Evolutionary conservation across 2,329 filamentous ascomycete species (phyloP), one percentile per base, ranked within the genome.

Genomic region (Cladophialophora carrionii): DNA sequence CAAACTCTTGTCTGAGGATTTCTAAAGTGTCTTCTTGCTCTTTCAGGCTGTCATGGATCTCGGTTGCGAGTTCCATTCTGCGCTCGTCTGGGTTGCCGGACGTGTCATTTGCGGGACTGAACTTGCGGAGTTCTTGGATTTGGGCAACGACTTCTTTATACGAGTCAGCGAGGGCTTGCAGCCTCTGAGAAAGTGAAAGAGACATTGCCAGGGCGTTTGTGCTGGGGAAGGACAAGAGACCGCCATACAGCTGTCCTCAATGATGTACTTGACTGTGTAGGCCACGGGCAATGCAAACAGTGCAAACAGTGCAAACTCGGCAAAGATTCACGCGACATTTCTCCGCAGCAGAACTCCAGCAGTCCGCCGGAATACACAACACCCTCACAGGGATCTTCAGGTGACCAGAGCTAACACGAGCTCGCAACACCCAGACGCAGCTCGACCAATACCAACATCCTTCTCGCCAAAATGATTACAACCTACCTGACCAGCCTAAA

Each of bases 21-120:
- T 96, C 93, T 69, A 95, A 85, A 65, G 96, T 91, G 68, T 96
- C 91, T 72, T 96, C 88, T 57, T 90, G 86, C 63, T 90, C 88
- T 71, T 91, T 89, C 66, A 97, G 78, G 20, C 85, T 85, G 73
- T 91, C 87, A 70, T 89, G 88, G 68, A 97, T 96, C 76, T 97
- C 92, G 24, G 86, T 83, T 69, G 87, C 86, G 37, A 97, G 84
- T 78, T 96, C 92, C 22, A 88, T 76, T 62, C 89, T 86, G 46
- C 59, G 56, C 5, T 83, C 82, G 68, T 86, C 83, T 81, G 88
- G 78, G 83, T 90, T 82, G 84, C 90, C 73, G 76, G 82, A 78
- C 10, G 76, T 86, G 82, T 82, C 87, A 79, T 78, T 89, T 81
- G 75, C 91, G 71, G 71, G 84, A 75, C 79, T 87, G 74, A 88